Percentiles rank a stretch among this genome's conserved stretches.
Evolutionary conservation across 768 basidiomycete species (phyloP).

Genomic region (Auricularia heimuer): DNA sequence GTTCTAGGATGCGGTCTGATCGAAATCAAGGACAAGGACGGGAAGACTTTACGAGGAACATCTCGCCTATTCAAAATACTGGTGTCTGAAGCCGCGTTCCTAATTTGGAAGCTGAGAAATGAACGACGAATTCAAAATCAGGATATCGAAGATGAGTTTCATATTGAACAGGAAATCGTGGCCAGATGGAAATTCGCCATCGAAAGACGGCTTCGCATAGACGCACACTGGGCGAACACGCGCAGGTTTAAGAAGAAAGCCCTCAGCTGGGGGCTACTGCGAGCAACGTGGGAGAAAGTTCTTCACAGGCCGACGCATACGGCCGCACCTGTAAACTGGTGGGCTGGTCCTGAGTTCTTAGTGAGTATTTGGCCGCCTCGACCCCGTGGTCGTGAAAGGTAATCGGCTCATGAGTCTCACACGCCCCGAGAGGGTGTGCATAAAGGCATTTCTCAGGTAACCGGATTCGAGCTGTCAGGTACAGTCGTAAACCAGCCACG

Average conservation of each 20-base stretch:
- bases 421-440: not conserved
- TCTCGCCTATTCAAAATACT: not conserved
- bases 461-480: not conserved
- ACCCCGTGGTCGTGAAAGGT: not conserved
- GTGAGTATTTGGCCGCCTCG: slow-evolving; percentile 1
- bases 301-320: not conserved
- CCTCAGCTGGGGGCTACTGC: not conserved
- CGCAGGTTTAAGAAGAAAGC: not conserved
- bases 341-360: not conserved
- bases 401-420: not conserved
- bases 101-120: not conserved
- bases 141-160: not conserved
- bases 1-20: not conserved
- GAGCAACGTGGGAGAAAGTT: not conserved
- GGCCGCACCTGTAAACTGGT: not conserved
- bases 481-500: not conserved
- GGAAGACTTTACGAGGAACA: not conserved
- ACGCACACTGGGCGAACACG: not conserved
- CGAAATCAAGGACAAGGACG: not conserved
- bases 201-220: not conserved
- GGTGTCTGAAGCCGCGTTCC: not conserved
- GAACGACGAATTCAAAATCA: not conserved
- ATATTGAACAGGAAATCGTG: not conserved
- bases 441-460: not conserved
- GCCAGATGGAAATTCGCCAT: not conserved